A percentile compares a stretch with the other conserved stretches of the same genome.
These are phyloP conservation scores for Trametes maxima DNA, from an alignment of 768 basidiomycete genomes.

Conservation along the genomic window DNA sequence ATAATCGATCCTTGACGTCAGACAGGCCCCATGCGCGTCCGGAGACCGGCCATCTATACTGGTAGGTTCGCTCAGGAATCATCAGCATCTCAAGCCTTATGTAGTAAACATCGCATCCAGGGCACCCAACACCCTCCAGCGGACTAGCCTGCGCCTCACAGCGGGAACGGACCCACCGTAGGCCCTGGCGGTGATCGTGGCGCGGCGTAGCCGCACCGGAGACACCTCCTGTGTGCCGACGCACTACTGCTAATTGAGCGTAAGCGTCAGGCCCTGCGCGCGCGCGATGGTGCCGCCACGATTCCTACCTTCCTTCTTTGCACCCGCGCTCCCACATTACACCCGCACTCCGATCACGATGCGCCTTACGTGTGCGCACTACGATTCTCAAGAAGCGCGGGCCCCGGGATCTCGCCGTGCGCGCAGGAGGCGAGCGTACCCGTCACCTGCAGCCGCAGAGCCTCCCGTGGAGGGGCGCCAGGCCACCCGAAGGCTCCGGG, in stretches of 20 bases:
- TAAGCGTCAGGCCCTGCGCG: conserved; percentile 1
- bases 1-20: conserved; percentile 13
- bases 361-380: conserved; percentile 16
- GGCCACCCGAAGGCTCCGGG: conserved; percentile 2
- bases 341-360: conserved; percentile 22
- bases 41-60: not conserved
- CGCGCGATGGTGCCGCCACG: conserved; percentile 3
- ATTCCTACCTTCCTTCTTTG: conserved; percentile 13
- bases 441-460: conserved; percentile 5
- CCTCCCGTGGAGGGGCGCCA: not conserved
- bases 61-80: not conserved
- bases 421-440: conserved; percentile 3
- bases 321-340: conserved; percentile 9
- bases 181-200: conserved; percentile 14
- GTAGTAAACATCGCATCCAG: not conserved
- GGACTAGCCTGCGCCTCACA: not conserved
- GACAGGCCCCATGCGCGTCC: not conserved
- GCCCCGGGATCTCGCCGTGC: conserved; percentile 8
- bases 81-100: not conserved
- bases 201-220: conserved; percentile 6
- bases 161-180: not conserved
- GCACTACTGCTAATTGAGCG: not conserved
- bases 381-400: conserved; percentile 12
- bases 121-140: not conserved
- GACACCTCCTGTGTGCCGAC: not conserved